A percentile compares a stretch with the other conserved stretches of the same genome.
These are phyloP conservation scores for Chalaropsis ovoidea DNA, from an alignment of 2,329 filamentous ascomycete genomes.

Conservation along the genomic window DNA sequence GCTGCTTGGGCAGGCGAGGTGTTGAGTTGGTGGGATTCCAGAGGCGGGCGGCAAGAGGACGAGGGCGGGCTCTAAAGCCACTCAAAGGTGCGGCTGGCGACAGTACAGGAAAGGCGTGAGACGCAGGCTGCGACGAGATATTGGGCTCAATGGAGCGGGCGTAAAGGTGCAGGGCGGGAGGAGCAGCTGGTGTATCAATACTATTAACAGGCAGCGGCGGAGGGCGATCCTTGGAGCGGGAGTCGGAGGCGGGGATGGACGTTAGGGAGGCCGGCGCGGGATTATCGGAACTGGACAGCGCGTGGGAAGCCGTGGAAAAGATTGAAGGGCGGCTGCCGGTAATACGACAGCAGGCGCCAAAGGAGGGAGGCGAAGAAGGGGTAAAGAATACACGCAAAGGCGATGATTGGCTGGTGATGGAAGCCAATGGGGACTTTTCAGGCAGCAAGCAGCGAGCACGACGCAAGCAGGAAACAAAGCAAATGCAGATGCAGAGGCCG, in stretches of 20 bases:
- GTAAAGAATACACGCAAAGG: background rate
- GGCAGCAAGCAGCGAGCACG: conserved; percentile 2
- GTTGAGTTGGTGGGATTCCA: conserved; percentile 55
- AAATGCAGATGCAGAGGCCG: conserved; percentile 8
- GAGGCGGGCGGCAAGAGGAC: conserved; percentile 42
- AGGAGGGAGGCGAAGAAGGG: conserved; percentile 25
- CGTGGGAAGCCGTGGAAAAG: conserved; percentile 43
- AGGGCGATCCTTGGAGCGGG: background rate
- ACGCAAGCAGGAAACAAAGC: background rate
- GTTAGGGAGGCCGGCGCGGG: conserved; percentile 24
- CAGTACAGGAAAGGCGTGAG: conserved; percentile 1
- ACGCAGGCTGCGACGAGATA: background rate
- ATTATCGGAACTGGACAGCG: conserved; percentile 25
- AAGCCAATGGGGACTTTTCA: conserved; percentile 6
- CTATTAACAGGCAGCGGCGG: background rate
- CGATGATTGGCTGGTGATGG: conserved; percentile 10
- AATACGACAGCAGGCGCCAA: conserved; percentile 35
- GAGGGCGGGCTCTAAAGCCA: conserved; percentile 31
- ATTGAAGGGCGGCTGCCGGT: conserved; percentile 38
- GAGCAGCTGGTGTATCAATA: background rate
- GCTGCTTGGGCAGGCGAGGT: conserved; percentile 34
- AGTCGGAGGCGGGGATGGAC: conserved; percentile 21
- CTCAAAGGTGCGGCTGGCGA: conserved; percentile 12
- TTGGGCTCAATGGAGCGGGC: conserved; percentile 20
- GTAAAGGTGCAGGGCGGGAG: background rate